Percentiles rank a stretch among this genome's conserved stretches.
Conservation (phyloP, 306 rosid species). For the Herpetospermum pedunculosum region DNA sequence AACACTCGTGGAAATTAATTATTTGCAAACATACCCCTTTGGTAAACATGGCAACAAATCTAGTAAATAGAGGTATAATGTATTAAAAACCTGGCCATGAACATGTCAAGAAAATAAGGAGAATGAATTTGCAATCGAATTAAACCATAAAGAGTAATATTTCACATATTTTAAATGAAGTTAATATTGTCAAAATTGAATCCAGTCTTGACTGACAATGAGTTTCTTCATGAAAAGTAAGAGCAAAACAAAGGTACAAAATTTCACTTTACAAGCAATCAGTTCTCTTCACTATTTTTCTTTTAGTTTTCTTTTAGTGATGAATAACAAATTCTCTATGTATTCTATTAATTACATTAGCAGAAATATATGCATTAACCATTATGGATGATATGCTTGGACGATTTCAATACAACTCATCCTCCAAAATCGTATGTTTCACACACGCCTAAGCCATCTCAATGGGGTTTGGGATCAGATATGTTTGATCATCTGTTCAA, state of each 20-base stretch:
- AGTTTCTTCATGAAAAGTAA: background rate
- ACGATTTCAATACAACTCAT: background rate
- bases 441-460: background rate
- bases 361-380: background rate
- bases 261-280: conserved; percentile 7
- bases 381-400: background rate
- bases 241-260: background rate
- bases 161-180: background rate
- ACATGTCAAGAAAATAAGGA: too few species aligned
- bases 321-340: background rate
- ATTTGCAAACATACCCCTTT: too few species aligned
- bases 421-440: background rate
- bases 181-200: background rate
- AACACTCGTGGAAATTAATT: too few species aligned
- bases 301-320: background rate
- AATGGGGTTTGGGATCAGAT: conserved; percentile 1
- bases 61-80: too few species aligned
- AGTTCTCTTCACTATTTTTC: background rate
- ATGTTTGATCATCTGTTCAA: background rate
- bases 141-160: too few species aligned
- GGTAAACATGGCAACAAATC: too few species aligned
- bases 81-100: too few species aligned
- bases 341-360: conserved; percentile 10
- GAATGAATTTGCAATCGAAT: too few species aligned
- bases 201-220: background rate